Base-by-base conservation (phyloP, 345 rosid species). In the Moringa oleifera region DNA sequence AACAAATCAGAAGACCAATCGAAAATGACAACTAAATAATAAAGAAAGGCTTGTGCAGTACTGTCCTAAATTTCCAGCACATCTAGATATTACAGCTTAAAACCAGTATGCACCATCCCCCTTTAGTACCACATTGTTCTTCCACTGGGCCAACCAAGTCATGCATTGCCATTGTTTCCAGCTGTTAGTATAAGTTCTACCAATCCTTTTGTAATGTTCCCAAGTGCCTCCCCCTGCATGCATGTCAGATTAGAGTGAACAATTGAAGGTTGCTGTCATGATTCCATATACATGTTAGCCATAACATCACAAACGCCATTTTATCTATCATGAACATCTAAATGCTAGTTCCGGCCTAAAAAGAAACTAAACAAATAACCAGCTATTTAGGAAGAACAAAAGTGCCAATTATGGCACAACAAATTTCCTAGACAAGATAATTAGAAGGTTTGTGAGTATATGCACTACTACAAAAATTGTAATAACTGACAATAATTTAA, bases 181-280 rank as follows among this genome's bases (percentile, higher is more conserved):
- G 71, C 77, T 16, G 87, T 83, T 69, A 79, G 77, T 61, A 89
- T 63, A 2, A 94, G 96, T 71, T 80, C 82, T 9, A 82, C 72
- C 79, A 83, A 75, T 36, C 96, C 98, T 75, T 81, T 81, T 37
- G 73, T 52, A 13, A 70, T 71, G 68, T 73, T 81, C 51, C 98
- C 94, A 18, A 91, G 81, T 18, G 80, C 82, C 64, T 85, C 95
- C 8, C 98, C 96, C 96, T 88, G 75, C 77, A 66, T 21, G 65
- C 18, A 47, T 57, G 51, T 47, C 50, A 7, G 45, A 50, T 20
- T n/a, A 45, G n/a, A 47, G 0, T 12, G n/a, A 50, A 47, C 36
- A 4, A 8, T 10, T 13, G 28, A 10, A 55, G 23, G 61, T 23
- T n/a, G 18, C 28, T 59, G 21, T 46, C 18, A 15, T 15, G 50